phyloP scores from a whole-genome alignment of 371 early-diverging fungal species.

The Dichotomocladium elegans region DNA sequence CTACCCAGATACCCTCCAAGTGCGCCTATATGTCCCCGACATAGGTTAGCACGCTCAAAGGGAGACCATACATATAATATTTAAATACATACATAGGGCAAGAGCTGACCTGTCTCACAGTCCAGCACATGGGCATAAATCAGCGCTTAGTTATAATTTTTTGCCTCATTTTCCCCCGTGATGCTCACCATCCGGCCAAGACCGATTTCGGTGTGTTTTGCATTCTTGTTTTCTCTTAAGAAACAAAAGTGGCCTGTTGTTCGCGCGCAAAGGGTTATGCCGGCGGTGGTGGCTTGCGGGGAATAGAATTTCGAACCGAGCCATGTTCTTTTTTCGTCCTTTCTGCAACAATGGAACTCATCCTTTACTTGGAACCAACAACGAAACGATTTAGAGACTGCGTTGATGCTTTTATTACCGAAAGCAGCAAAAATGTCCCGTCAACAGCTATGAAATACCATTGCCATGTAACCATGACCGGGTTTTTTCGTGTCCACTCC shows the following conservation, averaged over 20 bases:
- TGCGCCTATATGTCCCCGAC: constrained; percentile 9
- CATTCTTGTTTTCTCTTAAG: no score
- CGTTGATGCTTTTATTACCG: constrained; percentile 20
- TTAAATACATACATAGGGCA: constrained; percentile 13
- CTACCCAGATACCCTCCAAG: constrained; percentile 19
- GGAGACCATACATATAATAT: background rate
- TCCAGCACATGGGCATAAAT: no score
- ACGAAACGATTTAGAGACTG: constrained; percentile 4
- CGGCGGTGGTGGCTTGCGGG: no score
- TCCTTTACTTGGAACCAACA: constrained; percentile 33
- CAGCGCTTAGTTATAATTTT: no score
- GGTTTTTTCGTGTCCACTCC: constrained; percentile 23
- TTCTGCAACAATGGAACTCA: constrained; percentile 22
- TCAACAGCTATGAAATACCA: constrained; percentile 30
- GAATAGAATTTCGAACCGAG: no score
- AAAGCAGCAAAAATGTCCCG: background rate
- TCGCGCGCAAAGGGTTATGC: no score
- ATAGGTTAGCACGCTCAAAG: background rate
- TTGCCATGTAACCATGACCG: constrained; percentile 33
- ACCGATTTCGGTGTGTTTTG: constrained; percentile 17
- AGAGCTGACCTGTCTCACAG: constrained; percentile 7
- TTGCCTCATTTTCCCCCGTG: no score
- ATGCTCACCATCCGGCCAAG: constrained; percentile 14
- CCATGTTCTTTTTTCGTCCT: no score
- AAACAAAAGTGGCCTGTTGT: no score